These are phyloP conservation scores for Eurotiales sp. DNA, from an alignment of 2,329 filamentous ascomycete genomes.

Conservation along the genomic window DNA sequence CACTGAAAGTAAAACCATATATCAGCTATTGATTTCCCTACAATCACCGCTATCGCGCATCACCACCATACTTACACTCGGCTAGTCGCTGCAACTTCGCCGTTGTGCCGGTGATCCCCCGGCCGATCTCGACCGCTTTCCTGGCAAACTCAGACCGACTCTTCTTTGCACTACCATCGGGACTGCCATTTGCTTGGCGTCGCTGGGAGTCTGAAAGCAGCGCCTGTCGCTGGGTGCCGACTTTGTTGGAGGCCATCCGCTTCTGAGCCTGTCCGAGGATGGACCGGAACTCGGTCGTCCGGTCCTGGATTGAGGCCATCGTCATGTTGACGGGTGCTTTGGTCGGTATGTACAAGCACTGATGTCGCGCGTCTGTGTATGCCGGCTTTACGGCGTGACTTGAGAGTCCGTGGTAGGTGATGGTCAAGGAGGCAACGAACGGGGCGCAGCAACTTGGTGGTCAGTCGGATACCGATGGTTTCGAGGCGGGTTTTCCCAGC, in stretches of 20 bases:
- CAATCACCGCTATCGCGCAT: background rate
- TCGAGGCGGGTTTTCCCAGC: background rate
- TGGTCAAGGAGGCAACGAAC: background rate
- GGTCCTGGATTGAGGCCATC: slow-evolving; percentile 81
- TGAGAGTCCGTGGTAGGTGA: background rate
- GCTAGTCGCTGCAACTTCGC: slow-evolving; percentile 91
- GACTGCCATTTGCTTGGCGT: slow-evolving; percentile 55
- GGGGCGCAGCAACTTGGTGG: slow-evolving; percentile 1
- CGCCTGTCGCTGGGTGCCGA: slow-evolving; percentile 73
- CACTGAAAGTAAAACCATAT: slow-evolving; percentile 50
- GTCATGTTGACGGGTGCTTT: slow-evolving; percentile 39
- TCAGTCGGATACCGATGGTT: background rate
- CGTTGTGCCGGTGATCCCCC: slow-evolving; percentile 88
- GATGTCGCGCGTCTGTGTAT: background rate
- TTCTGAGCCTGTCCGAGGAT: slow-evolving; percentile 84
- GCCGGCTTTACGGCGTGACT: background rate
- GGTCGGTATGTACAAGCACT: background rate
- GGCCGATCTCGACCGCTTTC: slow-evolving; percentile 84
- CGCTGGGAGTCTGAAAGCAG: slow-evolving; percentile 69
- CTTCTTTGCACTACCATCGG: slow-evolving; percentile 46
- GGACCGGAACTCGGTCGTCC: slow-evolving; percentile 89
- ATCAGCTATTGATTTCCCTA: background rate
- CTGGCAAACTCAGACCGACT: slow-evolving; percentile 86
- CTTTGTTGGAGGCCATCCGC: slow-evolving; percentile 70
- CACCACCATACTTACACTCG: slow-evolving; percentile 58